phyloP scores from a whole-genome alignment of 441 rosid species.

The Aquilaria agallochum region DNA sequence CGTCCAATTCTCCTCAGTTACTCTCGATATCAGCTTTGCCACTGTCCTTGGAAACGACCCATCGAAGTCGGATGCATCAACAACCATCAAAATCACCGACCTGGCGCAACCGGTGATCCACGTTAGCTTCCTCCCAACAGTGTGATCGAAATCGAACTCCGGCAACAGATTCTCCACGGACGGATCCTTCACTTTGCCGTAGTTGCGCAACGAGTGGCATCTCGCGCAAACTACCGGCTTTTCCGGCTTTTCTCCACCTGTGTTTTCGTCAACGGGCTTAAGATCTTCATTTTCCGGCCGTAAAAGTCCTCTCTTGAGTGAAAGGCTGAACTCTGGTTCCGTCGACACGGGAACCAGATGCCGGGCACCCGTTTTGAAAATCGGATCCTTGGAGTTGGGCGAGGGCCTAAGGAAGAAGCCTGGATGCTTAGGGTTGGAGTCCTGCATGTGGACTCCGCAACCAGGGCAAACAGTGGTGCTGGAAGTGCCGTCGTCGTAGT shows the following conservation, averaged over 20 bases:
- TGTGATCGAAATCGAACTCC: conserved; percentile 84
- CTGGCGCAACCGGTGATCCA: conserved; percentile 71
- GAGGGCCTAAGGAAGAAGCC: conserved; percentile 73
- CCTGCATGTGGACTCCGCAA: conserved; percentile 87
- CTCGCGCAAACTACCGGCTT: conserved; percentile 75
- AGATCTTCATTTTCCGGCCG: conserved; percentile 27
- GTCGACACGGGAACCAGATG: conserved; percentile 48
- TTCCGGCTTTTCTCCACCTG: conserved; percentile 12
- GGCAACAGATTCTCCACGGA: conserved; percentile 82
- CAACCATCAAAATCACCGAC: conserved; percentile 75
- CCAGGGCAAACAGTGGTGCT: conserved; percentile 69
- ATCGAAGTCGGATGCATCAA: conserved; percentile 85
- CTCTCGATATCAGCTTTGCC: conserved; percentile 62
- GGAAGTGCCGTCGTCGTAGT: conserved; percentile 56
- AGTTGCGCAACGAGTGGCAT: conserved; percentile 86
- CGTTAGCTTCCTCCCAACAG: conserved; percentile 69
- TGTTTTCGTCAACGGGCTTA: conserved; percentile 3
- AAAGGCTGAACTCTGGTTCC: conserved; percentile 49
- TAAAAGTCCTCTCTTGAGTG: conserved; percentile 53
- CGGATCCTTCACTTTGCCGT: conserved; percentile 87
- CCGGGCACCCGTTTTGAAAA: conserved; percentile 23
- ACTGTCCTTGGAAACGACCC: conserved; percentile 84
- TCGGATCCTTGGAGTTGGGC: conserved; percentile 22
- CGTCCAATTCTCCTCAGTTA: conserved; percentile 58
- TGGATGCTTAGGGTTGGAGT: conserved; percentile 54